Percentiles rank a stretch among this genome's conserved stretches.
These are phyloP conservation scores for Leucosporidium yakuticum DNA, from an alignment of 768 basidiomycete species.

Conservation along the genomic window DNA sequence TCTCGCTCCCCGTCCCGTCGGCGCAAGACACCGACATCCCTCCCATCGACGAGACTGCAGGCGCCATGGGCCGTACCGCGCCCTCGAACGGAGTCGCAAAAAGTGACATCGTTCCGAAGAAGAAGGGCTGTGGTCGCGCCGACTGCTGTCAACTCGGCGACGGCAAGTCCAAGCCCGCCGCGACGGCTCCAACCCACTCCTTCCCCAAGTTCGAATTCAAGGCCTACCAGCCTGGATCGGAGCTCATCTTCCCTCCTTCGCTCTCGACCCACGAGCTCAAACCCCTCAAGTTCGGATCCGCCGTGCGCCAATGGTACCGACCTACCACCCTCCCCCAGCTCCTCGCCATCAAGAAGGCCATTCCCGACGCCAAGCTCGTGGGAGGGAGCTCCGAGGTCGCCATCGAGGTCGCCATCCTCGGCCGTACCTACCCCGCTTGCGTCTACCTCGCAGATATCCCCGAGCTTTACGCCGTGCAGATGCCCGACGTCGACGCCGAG, in stretches of 20 bases:
- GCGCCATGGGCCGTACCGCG: conserved; percentile 11
- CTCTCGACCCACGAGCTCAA: conserved; percentile 23
- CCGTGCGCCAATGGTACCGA: conserved; percentile 33
- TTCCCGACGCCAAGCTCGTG: conserved; percentile 36
- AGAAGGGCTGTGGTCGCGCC: conserved; percentile 34
- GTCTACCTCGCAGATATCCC: conserved; percentile 35
- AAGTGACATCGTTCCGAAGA: conserved; percentile 6
- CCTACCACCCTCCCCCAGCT: conserved; percentile 34
- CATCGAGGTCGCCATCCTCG: conserved; percentile 38
- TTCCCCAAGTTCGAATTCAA: conserved; percentile 39
- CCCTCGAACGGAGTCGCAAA: conserved; percentile 7
- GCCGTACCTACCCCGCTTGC: conserved; percentile 30
- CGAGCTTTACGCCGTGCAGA: conserved; percentile 14
- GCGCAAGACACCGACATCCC: background rate
- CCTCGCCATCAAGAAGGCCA: conserved; percentile 27
- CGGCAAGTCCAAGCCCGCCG: background rate
- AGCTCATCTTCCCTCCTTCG: conserved; percentile 37
- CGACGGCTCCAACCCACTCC: conserved; percentile 15
- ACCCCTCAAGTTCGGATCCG: conserved; percentile 24
- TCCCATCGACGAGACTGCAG: conserved; percentile 15
- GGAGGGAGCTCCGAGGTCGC: conserved; percentile 35
- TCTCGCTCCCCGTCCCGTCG: conserved; percentile 12
- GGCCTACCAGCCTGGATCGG: conserved; percentile 36
- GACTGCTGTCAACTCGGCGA: conserved; percentile 37
- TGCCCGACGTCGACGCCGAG: conserved; percentile 4